phyloP scores from a whole-genome alignment of 352 stramenopile species.

The Phytopythium delawarense region DNA sequence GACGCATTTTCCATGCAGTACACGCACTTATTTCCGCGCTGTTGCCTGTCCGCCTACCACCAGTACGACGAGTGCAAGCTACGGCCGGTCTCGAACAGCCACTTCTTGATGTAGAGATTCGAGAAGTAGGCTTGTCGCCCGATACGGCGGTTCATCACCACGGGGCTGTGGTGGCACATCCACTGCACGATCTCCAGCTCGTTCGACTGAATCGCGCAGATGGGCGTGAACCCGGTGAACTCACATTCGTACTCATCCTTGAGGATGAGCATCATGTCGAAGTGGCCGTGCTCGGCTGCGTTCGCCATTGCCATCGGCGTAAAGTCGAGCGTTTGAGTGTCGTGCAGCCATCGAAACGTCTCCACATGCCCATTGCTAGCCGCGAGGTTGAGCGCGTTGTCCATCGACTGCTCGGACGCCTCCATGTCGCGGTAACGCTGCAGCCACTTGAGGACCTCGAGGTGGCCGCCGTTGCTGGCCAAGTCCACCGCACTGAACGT shows the following conservation, averaged over 20 bases:
- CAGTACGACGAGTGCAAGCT: not conserved
- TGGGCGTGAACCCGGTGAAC: not conserved
- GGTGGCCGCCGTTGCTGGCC: conserved; percentile 16
- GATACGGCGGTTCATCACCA: not conserved
- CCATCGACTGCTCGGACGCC: not conserved
- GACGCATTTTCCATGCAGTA: not conserved
- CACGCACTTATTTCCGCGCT: not conserved
- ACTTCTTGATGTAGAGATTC: conserved; percentile 9
- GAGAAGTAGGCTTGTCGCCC: not conserved
- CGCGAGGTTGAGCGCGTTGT: conserved; percentile 5
- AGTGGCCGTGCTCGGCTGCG: not conserved
- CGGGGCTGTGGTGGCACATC: not conserved
- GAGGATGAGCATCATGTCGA: conserved; percentile 9
- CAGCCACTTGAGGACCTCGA: conserved; percentile 25
- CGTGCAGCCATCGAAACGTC: not conserved
- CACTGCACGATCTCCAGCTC: not conserved
- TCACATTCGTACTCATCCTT: not conserved
- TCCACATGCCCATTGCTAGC: conserved; percentile 5
- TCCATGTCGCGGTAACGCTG: not conserved
- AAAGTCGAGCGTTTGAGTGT: not conserved
- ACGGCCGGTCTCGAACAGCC: not conserved
- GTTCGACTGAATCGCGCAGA: not conserved
- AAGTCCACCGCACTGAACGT: conserved; percentile 29
- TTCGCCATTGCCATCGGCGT: not conserved
- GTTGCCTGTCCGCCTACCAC: not conserved